Evolutionary conservation across 768 basidiomycete species (phyloP).

Genomic region (Amanita muscaria): DNA sequence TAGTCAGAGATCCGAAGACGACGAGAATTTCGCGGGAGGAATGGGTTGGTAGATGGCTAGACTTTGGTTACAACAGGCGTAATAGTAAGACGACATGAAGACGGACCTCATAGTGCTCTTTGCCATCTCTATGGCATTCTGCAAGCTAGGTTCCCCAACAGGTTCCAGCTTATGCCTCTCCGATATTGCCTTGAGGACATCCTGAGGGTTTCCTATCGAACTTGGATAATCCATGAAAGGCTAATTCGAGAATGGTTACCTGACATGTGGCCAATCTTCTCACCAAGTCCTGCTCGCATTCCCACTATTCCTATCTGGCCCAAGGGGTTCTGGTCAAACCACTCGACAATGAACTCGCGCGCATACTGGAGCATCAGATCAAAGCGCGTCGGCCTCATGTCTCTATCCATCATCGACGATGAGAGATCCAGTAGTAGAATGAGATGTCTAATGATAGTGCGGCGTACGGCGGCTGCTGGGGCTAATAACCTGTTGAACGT

Average conservation of each 20-base stretch:
- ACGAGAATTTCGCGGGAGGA: conserved; percentile 93
- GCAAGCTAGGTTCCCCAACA: conserved; percentile 86
- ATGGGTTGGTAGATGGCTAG: conserved; percentile 92
- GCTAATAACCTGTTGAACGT: conserved; percentile 50
- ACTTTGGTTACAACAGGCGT: conserved; percentile 5
- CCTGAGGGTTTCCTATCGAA: conserved; percentile 81
- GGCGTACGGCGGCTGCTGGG: conserved; percentile 80
- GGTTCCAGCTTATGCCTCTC: conserved; percentile 88
- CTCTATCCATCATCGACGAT: conserved; percentile 86
- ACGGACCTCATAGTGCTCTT: conserved; percentile 81
- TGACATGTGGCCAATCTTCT: conserved; percentile 87
- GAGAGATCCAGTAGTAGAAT: conserved; percentile 91
- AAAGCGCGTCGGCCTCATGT: conserved; percentile 92
- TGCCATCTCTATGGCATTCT: conserved; percentile 98
- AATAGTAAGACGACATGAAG: background rate
- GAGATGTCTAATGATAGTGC: conserved; percentile 94
- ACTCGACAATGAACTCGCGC: conserved; percentile 86
- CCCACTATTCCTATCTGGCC: conserved; percentile 95
- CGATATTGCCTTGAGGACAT: conserved; percentile 78
- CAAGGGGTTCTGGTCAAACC: conserved; percentile 99
- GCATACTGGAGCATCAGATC: conserved; percentile 87
- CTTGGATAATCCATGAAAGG: background rate
- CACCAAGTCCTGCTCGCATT: conserved; percentile 85
- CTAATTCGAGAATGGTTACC: conserved; percentile 40
- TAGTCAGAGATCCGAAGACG: conserved; percentile 92